Evolutionary conservation across 164 flowering plant genomes (phyloP).

Genomic region (Macadamia integrifolia): DNA sequence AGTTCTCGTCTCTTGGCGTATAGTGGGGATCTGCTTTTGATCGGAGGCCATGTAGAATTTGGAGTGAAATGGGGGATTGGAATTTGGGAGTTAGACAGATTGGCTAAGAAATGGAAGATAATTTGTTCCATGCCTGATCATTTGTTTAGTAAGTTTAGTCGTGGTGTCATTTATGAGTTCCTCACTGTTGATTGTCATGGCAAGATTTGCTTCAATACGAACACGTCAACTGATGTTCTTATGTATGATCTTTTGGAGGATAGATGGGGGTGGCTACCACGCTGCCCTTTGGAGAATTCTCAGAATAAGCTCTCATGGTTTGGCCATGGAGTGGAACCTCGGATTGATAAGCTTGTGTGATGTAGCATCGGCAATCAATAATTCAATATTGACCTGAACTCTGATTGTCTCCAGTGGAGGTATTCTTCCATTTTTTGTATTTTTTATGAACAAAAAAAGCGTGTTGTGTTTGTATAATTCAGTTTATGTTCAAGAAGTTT

Average conservation of each 20-base stretch:
- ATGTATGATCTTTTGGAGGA: constrained; percentile 12
- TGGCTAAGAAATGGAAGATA: constrained; percentile 8
- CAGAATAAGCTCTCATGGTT: constrained; percentile 8
- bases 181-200: constrained; percentile 12
- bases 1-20: constrained; percentile 10
- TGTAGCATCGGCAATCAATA: background rate
- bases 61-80: constrained; percentile 14
- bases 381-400: too few species aligned
- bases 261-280: constrained; percentile 22
- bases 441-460: too few species aligned
- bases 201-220: constrained; percentile 14
- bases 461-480: too few species aligned
- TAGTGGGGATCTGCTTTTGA: constrained; percentile 10
- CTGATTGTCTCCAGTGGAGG: too few species aligned
- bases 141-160: constrained; percentile 9
- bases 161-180: constrained; percentile 11
- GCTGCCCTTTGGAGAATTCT: constrained; percentile 10
- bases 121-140: constrained; percentile 21
- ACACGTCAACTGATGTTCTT: constrained; percentile 4
- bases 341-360: constrained; percentile 13
- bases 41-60: constrained; percentile 19
- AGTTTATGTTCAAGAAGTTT: too few species aligned
- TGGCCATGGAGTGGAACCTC: constrained; percentile 18
- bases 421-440: too few species aligned
- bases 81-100: constrained; percentile 11